These are phyloP conservation scores for Leishmania major DNA, from an alignment of 208 protist genomes.

Conservation along the genomic window DNA sequence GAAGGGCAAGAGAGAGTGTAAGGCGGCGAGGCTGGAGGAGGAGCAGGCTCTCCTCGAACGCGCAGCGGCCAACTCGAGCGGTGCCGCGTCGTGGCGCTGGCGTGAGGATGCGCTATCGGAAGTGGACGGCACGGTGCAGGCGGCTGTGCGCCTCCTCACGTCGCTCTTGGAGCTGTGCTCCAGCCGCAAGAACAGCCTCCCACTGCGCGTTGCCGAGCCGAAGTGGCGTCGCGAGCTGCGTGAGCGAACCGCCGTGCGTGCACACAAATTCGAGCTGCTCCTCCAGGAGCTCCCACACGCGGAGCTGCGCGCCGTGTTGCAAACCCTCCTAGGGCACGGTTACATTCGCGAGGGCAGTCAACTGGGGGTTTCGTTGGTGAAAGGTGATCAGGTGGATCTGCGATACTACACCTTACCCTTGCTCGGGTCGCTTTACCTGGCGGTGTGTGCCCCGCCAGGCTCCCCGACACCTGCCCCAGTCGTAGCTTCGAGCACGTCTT, in stretches of 20 bases:
- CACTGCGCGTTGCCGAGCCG: conserved; percentile 39
- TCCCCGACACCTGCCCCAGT: neutral
- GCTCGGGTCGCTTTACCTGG: conserved; percentile 70
- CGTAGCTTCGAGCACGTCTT: neutral
- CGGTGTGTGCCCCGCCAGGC: conserved; percentile 19
- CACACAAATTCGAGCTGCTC: conserved; percentile 82
- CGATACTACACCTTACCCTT: conserved; percentile 62
- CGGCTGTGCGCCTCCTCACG: conserved; percentile 22
- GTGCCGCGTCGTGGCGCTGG: conserved; percentile 17
- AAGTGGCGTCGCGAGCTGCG: conserved; percentile 57
- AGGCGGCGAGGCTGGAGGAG: neutral
- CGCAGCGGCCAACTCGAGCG: neutral
- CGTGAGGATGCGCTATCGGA: conserved; percentile 24
- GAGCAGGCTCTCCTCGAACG: neutral
- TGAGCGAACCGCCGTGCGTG: conserved; percentile 50
- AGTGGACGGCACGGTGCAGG: conserved; percentile 30
- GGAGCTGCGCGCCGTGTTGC: conserved; percentile 41
- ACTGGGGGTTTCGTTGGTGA: conserved; percentile 48
- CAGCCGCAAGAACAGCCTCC: conserved; percentile 29
- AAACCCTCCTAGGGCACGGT: conserved; percentile 48
- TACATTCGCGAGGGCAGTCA: conserved; percentile 42
- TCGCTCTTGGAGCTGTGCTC: conserved; percentile 41
- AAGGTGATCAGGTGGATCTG: conserved; percentile 63
- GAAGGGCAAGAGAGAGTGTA: neutral
- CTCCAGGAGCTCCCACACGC: conserved; percentile 66